These are phyloP conservation scores for Chaetothyriales sp. DNA, from an alignment of 2,329 filamentous ascomycete species.

Conservation along the genomic window DNA sequence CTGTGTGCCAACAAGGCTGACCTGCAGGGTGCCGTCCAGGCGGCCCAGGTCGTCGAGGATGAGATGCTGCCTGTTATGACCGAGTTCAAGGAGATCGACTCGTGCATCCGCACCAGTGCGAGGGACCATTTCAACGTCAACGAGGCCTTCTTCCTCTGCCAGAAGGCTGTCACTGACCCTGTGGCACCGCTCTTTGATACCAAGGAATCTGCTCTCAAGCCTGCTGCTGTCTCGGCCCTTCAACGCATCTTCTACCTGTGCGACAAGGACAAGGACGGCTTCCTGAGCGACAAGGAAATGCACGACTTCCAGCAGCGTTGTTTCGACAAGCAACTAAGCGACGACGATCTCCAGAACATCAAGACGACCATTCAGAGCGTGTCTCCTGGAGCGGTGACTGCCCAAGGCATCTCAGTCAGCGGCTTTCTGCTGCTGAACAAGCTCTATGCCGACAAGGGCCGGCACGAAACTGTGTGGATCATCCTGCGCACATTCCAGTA, in stretches of 20 bases:
- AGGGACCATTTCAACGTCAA: conserved; percentile 88
- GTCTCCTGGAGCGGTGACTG: conserved; percentile 45
- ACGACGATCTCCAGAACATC: conserved; percentile 76
- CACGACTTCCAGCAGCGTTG: conserved; percentile 80
- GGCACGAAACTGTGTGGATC: conserved; percentile 97
- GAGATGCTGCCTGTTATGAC: conserved; percentile 98
- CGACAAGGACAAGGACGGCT: conserved; percentile 90
- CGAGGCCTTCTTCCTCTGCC: conserved; percentile 92
- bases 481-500: conserved; percentile 92
- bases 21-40: conserved; percentile 55
- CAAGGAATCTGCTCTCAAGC: conserved; percentile 79
- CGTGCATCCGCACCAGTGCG: conserved; percentile 87
- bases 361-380: conserved; percentile 68
- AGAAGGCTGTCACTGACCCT: conserved; percentile 93
- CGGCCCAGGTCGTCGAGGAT: conserved; percentile 77
- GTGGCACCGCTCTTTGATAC: conserved; percentile 94
- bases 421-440: conserved; percentile 88
- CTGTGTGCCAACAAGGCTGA: conserved; percentile 98
- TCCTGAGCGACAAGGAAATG: conserved; percentile 79
- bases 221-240: conserved; percentile 70
- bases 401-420: conserved; percentile 60
- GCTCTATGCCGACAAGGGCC: conserved; percentile 90
- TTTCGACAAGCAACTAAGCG: conserved; percentile 71
- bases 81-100: conserved; percentile 97
- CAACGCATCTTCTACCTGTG: conserved; percentile 88